Evolutionary conservation across 1,139 yeast species (phyloP).

Genomic region (Hemisphaericaspora subhashii): DNA sequence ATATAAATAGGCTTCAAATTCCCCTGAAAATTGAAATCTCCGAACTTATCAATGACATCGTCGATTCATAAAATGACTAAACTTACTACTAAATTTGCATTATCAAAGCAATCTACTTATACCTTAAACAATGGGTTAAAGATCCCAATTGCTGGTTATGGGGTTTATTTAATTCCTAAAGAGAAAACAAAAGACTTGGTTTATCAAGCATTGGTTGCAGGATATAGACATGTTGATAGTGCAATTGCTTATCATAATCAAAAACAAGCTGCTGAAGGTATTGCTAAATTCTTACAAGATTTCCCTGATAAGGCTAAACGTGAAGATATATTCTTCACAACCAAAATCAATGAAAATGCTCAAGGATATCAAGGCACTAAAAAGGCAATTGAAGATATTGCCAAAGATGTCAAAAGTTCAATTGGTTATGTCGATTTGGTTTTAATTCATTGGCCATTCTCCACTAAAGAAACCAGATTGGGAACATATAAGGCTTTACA

Average conservation of each 20-base stretch:
- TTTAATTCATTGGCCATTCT: constrained; percentile 36
- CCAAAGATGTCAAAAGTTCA: constrained; percentile 29
- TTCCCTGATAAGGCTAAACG: constrained; percentile 30
- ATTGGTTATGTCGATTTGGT: constrained; percentile 50
- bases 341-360: constrained; percentile 62
- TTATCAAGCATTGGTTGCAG: constrained; percentile 49
- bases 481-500: constrained; percentile 45
- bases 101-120: constrained; percentile 28
- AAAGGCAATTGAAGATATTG: constrained; percentile 45
- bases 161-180: constrained; percentile 31
- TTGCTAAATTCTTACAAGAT: constrained; percentile 44
- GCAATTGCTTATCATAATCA: constrained; percentile 57
- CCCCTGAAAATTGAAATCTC: too few relatives aligned
- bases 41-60: not conserved
- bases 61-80: constrained; percentile 1
- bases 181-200: constrained; percentile 29
- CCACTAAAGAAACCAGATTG: constrained; percentile 30
- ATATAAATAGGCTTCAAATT: too few relatives aligned
- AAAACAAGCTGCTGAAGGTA: constrained; percentile 34
- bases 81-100: constrained; percentile 3
- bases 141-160: constrained; percentile 45
- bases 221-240: constrained; percentile 62
- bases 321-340: constrained; percentile 42
- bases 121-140: constrained; percentile 37
- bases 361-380: constrained; percentile 62